Evolutionary conservation across 805 yeast species (phyloP), one percentile per base, ranked within the genome.

Genomic region (Wickerhamomyces chaumierensis): DNA sequence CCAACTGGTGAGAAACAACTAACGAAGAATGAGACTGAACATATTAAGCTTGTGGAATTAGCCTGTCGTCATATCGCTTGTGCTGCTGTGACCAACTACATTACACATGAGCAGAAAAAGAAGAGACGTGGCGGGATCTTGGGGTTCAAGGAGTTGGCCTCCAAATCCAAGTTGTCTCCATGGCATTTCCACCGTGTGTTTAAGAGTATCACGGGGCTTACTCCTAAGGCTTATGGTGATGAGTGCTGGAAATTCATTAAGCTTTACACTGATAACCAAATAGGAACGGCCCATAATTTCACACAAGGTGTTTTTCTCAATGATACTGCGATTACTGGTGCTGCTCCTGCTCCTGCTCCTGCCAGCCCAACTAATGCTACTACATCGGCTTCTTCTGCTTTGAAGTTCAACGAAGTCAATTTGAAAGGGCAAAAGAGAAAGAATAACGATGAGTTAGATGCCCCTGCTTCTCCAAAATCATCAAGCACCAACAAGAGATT

Each of bases 161-260:
- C 84, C 17, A 81, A 85, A 53, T 78, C 87, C 9, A 81, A 81
- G 47, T 68, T 86, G 42, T 74, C 85, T 11, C 92, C 95, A 19
- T 86, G 95, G 95, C 95, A 86, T 59, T 86, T 86, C 60, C 95
- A 86, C 64, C 66, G 95, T 37, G 94, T 86, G 18, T 86, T 86
- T 66, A 81, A 86, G 58, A 73, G 79, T 39, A 83, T 85, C 43
- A 82, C 94, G 5, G 90, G 94, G 2, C 69, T 84, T 42, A 85
- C 95, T 1, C 94, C 94, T 18, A 83, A 85, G 63, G 80, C 84
- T 6, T 85, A 85, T 51, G 95, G 95, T 37, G 94, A 85, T 53
- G 76, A 78, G 45, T 82, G 94, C 54, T 79, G 75, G 66, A 78
- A 73, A 45, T 75, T 58, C 48, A 63, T 78, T 47, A 69, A 68